Base-by-base conservation (phyloP, 2,329 filamentous ascomycete species). In the Cladosporium sp. region DNA sequence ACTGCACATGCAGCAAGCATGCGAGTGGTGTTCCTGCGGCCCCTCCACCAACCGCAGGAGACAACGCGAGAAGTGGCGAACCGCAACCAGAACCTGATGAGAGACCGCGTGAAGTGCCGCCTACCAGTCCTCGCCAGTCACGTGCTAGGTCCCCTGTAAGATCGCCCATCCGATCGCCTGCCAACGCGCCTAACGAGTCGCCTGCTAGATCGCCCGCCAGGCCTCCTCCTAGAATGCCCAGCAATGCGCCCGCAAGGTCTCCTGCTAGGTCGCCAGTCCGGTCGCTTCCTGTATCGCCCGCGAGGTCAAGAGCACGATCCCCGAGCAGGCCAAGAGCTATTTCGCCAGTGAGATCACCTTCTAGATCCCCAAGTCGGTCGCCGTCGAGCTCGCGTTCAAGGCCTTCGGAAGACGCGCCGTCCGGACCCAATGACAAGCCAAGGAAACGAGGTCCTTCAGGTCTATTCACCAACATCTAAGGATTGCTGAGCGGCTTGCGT, bases 181-280 rank as follows among this genome's bases (percentile, higher is more conserved):
- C 52, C 26, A 33, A n/a, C 23, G 21, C 56, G 16, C 55, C 29
- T 37, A 33, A 35, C 21, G 23, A 37, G 37, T 62, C 59, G 59
- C 59, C 44, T n/a, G 28, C 46, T 16, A 62, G 59, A 35, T 62
- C 59, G 18, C 59, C 59, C 14, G 14, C 18, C 28, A 50, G 59
- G 5, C n/a, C 40, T 53, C 28, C 50, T 55, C 52, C 52, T 55
- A 31, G 29, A 10, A 12, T 46, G 1, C 40, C 52, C n/a, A 33
- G n/a, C 52, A 31, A 55, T 8, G 28, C 52, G 29, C 52, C 26
- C 10, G 29, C 29, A 5, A 55, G 28, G 12, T 33, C 52, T 31
- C 29, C 52, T 29, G 29, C 23, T 23, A 52, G 52, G 10, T 29
- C 52, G 16, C 28, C 52, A 12, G 18, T 29, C 10, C 52, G n/a